Base-by-base conservation (phyloP, 352 stramenopile genomes). In the Pythium periplocum region DNA sequence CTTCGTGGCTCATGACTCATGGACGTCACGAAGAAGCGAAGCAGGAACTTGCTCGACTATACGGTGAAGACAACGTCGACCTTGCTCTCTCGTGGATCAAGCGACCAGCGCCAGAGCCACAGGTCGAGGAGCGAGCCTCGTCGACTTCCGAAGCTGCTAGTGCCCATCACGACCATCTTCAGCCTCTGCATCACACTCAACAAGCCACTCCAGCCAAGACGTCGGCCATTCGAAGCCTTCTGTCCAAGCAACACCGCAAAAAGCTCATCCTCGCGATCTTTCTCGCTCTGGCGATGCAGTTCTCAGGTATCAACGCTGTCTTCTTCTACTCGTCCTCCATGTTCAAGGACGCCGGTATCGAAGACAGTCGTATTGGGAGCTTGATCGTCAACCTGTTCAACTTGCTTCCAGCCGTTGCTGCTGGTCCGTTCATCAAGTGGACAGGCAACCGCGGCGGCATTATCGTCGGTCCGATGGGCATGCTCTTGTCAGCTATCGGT, bases 251-350 rank as follows among this genome's bases (percentile, higher is more conserved):
- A 36, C 31, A 59, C 48, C 35, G 40, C 57, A 17, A 56, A 40
- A 42, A 35, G 46, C 12, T 4, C 36, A 48, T 86, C 6, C 59
- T 78, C 11, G 74, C 74, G 0, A 71, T 83, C 45, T 67, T 61
- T 4, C 55, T 87, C 34, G 64, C 65, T 5, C 54, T 60, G 8
- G 57, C 68, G 0, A 71, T 83, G 49, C 78, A 87, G 46, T 68
- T 89, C 40, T 80, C 71, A 1, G 78, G 75, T 34, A 69, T 90
- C 64, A 90, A 84, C 48, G 79, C 73, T 34, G 71, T 87, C 8
- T 87, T 86, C 56, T 78, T 84, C 51, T 90, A 90, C 57, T 87
- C 79, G 34, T 84, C 72, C 10, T 59, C 59, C 6, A 63, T 87
- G 12, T 90, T 87, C 51, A 78, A 69, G 32, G 57, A 76, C 34